Conservation (phyloP, 2,329 filamentous ascomycete species). For the Ascochyta pisi region DNA sequence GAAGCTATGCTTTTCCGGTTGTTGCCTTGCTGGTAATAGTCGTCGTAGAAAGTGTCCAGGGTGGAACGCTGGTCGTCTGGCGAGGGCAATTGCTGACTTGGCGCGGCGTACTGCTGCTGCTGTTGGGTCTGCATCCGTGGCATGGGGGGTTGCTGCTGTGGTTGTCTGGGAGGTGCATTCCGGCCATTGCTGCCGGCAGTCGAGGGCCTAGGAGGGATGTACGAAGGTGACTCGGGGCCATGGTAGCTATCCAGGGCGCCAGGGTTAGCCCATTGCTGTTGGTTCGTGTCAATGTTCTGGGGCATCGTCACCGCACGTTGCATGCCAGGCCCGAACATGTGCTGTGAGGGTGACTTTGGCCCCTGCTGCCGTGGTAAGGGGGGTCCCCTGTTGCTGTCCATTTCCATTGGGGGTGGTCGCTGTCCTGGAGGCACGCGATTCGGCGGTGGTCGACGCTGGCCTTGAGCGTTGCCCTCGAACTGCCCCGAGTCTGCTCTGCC, state of each 20-base stretch:
- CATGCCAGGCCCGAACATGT: conserved; percentile 37
- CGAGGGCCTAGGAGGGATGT: conserved; percentile 46
- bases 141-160: conserved; percentile 41
- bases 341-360: conserved; percentile 38
- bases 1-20: conserved; percentile 51
- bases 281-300: conserved; percentile 33
- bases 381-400: conserved; percentile 23
- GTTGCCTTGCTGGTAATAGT: conserved; percentile 51
- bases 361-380: conserved; percentile 26
- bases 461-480: conserved; percentile 36
- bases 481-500: conserved; percentile 46
- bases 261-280: conserved; percentile 45
- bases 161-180: conserved; percentile 28
- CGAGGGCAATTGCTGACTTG: conserved; percentile 28
- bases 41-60: conserved; percentile 60
- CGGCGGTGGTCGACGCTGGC: conserved; percentile 36
- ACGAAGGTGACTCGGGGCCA: conserved; percentile 45
- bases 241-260: conserved; percentile 45
- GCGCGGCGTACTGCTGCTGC: conserved; percentile 30
- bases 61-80: conserved; percentile 49
- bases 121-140: conserved; percentile 31
- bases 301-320: conserved; percentile 50
- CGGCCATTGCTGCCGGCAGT: conserved; percentile 43
- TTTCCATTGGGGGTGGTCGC: conserved; percentile 33
- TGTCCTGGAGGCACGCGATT: conserved; percentile 36